Percentiles rank a stretch among this genome's conserved stretches.
Conservation (phyloP, 306 rosid species). For the Quercus berberidifolia region DNA sequence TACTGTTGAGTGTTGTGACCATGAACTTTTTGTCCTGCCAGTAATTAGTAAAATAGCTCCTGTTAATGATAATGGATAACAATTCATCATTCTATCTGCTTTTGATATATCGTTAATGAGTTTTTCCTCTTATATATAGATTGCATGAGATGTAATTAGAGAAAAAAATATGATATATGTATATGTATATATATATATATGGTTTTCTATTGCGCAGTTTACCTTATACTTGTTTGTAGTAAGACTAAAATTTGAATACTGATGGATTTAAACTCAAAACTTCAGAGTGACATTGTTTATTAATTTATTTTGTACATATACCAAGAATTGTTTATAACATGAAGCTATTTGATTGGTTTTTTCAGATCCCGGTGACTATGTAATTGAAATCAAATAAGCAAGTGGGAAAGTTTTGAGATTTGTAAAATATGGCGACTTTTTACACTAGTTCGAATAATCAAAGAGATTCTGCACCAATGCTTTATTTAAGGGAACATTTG, state of each 20-base stretch:
- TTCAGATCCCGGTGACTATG: conserved; percentile 8
- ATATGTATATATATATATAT: neutral
- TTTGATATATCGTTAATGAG: neutral
- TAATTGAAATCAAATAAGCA: conserved; percentile 11
- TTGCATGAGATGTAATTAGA: conserved; percentile 3
- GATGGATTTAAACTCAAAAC: neutral
- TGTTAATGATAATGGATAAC: neutral
- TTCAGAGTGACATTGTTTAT: neutral
- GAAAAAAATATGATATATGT: neutral
- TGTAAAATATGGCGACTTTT: conserved; percentile 56
- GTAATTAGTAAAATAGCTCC: neutral
- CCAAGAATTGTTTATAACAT: neutral
- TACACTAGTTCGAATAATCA: conserved; percentile 43
- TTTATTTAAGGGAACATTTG: conserved; percentile 51
- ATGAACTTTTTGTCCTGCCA: neutral
- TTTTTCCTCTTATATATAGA: conserved; percentile 1
- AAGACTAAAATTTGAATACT: neutral
- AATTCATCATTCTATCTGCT: neutral
- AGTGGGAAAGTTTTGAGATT: conserved; percentile 22
- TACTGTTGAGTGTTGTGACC: neutral
- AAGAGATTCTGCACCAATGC: conserved; percentile 46
- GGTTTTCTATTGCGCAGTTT: neutral
- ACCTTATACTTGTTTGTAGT: neutral
- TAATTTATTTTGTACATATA: neutral
- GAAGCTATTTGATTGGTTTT: neutral